Percentiles rank a stretch among this genome's conserved stretches.
Evolutionary conservation across 2,329 filamentous ascomycete species (phyloP).

Genomic region (Drechslerella coelobrocha): DNA sequence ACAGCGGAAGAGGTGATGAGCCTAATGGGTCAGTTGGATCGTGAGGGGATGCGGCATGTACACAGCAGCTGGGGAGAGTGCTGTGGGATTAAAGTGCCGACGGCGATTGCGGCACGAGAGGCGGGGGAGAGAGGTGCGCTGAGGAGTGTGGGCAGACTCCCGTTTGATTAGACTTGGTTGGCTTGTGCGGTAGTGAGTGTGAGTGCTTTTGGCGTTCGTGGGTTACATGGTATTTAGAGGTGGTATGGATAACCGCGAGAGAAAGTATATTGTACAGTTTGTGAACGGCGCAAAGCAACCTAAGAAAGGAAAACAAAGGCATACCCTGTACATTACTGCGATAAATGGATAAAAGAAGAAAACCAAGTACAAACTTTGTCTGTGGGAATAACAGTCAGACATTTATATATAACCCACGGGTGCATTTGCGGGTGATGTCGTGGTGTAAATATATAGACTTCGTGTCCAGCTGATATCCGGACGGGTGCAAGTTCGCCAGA

Average conservation of each 20-base stretch:
- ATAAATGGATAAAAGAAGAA: not conserved
- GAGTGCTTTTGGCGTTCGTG: not conserved
- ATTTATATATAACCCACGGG: too few species aligned
- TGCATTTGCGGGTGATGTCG: too few species aligned
- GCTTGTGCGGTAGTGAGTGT: conserved; percentile 57
- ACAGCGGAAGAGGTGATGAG: conserved; percentile 62
- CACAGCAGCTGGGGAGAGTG: conserved; percentile 91
- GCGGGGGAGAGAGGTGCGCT: conserved; percentile 75
- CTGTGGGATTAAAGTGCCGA: conserved; percentile 96
- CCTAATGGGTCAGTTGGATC: conserved; percentile 68
- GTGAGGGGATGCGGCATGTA: conserved; percentile 72
- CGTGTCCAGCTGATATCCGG: too few species aligned
- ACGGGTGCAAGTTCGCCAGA: too few species aligned
- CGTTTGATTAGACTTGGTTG: conserved; percentile 72
- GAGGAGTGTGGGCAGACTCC: conserved; percentile 73
- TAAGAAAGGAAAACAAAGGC: not conserved
- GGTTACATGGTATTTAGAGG: not conserved
- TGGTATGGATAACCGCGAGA: not conserved
- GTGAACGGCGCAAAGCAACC: not conserved
- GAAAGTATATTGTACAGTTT: conserved; percentile 1
- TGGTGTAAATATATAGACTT: too few species aligned
- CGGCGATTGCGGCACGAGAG: conserved; percentile 89
- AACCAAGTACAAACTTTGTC: not conserved
- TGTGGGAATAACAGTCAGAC: too few species aligned
- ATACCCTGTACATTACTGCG: not conserved